These are phyloP conservation scores for Microcos paniculata DNA, from an alignment of 345 rosid genomes.

Conservation along the genomic window DNA sequence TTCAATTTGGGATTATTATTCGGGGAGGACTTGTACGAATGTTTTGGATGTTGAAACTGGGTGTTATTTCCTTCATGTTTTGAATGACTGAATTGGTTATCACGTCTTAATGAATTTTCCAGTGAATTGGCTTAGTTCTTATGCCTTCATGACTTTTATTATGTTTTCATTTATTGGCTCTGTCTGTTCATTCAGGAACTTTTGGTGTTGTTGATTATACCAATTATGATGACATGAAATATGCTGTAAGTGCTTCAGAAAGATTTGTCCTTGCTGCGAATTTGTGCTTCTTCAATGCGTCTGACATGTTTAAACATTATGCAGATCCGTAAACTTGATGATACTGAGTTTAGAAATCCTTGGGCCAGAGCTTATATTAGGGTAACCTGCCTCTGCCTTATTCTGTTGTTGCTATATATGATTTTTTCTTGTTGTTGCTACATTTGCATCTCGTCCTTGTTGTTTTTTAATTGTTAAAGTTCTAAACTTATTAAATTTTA, in stretches of 20 bases:
- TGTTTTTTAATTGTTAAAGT: constrained; percentile 2
- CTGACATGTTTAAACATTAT: background rate
- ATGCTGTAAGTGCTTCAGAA: constrained; percentile 66
- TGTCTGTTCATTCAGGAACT: constrained; percentile 52
- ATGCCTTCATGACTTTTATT: constrained; percentile 3
- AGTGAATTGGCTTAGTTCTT: background rate
- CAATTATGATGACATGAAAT: constrained; percentile 91
- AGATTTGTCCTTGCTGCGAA: background rate
- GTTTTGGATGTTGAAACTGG: background rate
- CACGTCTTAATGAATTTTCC: background rate
- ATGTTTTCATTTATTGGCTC: background rate
- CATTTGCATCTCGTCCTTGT: background rate
- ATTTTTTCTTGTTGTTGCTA: background rate
- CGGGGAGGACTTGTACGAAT: background rate
- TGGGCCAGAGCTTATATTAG: constrained; percentile 80
- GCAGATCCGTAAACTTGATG: constrained; percentile 76
- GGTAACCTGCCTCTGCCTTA: constrained; percentile 32
- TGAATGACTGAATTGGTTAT: background rate
- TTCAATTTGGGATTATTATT: background rate
- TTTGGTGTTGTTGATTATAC: constrained; percentile 93
- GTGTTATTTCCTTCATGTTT: background rate
- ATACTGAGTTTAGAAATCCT: constrained; percentile 82
- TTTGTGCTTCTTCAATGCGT: background rate
- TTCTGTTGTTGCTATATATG: background rate
- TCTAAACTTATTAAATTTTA: too few species aligned